Evolutionary conservation across 2,329 filamentous ascomycete species (phyloP).

Genomic region (Arthrocladium fulminans): DNA sequence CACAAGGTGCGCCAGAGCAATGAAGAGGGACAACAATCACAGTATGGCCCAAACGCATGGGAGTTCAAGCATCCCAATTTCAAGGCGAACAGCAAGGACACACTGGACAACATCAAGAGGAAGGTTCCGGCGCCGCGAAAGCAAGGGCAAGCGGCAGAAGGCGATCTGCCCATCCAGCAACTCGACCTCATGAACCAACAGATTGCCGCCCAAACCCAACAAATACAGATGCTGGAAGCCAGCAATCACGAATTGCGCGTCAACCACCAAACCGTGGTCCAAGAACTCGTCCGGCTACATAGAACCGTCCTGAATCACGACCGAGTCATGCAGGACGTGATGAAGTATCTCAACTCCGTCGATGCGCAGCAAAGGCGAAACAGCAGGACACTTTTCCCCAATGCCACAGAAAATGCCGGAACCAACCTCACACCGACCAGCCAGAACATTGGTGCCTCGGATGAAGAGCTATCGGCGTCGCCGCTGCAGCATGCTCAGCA

Average conservation of each 20-base stretch:
- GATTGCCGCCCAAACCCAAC: conserved; percentile 80
- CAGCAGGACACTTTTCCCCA: conserved; percentile 38
- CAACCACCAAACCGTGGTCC: conserved; percentile 55
- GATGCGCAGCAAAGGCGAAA: conserved; percentile 57
- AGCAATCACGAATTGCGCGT: conserved; percentile 69
- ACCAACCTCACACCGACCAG: conserved; percentile 36
- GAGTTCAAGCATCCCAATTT: conserved; percentile 98
- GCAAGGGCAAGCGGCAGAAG: conserved; percentile 55
- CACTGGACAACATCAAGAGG: conserved; percentile 87
- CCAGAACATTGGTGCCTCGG: conserved; percentile 38
- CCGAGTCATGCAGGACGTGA: conserved; percentile 61
- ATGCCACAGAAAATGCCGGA: conserved; percentile 34
- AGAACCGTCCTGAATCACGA: conserved; percentile 66
- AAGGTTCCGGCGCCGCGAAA: conserved; percentile 92
- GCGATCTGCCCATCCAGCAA: conserved; percentile 73
- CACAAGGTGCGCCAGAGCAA: conserved; percentile 93
- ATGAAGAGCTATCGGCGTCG: conserved; percentile 54
- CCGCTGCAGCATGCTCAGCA: conserved; percentile 61
- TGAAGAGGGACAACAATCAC: conserved; percentile 72
- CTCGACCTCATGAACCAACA: conserved; percentile 83
- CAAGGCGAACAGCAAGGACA: conserved; percentile 89
- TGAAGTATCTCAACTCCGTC: conserved; percentile 57
- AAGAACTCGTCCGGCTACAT: conserved; percentile 56
- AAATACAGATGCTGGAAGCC: conserved; percentile 79
- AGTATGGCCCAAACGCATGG: conserved; percentile 77